Percentiles rank a stretch among this genome's conserved stretches.
Evolutionary conservation across 805 yeast species (phyloP).

Genomic region (Kuraishia piskuri): DNA sequence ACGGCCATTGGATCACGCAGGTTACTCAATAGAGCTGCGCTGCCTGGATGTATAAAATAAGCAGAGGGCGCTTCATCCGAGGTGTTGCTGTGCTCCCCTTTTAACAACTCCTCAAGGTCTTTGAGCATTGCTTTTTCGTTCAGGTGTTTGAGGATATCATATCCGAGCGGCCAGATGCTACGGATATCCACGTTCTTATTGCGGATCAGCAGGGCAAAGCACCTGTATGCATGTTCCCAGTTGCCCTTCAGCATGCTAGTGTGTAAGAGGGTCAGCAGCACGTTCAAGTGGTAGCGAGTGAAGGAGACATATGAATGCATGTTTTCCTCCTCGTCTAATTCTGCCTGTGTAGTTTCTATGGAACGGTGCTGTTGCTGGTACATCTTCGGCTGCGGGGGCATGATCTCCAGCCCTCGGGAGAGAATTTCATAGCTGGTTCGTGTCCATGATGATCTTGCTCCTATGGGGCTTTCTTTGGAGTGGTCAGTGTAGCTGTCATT

Average conservation of each 20-base stretch:
- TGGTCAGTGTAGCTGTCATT: neutral
- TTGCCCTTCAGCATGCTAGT: slow-evolving; percentile 34
- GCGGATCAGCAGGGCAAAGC: slow-evolving; percentile 41
- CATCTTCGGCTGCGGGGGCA: neutral
- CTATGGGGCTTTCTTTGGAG: neutral
- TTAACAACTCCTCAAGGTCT: neutral
- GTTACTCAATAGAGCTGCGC: neutral
- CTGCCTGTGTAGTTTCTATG: neutral
- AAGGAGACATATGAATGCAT: slow-evolving; percentile 2
- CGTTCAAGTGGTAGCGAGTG: slow-evolving; percentile 9
- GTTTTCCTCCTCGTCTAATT: neutral
- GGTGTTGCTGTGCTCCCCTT: neutral
- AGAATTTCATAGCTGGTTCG: neutral
- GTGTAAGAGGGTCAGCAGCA: slow-evolving; percentile 39
- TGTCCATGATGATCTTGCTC: neutral
- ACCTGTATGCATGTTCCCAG: slow-evolving; percentile 48
- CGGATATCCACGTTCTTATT: slow-evolving; percentile 42
- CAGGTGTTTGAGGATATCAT: slow-evolving; percentile 36
- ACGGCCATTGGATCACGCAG: neutral
- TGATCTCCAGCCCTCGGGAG: neutral
- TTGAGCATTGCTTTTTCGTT: slow-evolving; percentile 11
- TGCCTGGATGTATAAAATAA: neutral
- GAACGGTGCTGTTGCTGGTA: neutral
- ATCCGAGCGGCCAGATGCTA: slow-evolving; percentile 56
- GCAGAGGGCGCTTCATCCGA: neutral